A percentile compares a stretch with the other conserved stretches of the same genome.
These are phyloP conservation scores for Colletotrichum paranaense DNA, from an alignment of 2,329 filamentous ascomycete genomes.

Conservation along the genomic window DNA sequence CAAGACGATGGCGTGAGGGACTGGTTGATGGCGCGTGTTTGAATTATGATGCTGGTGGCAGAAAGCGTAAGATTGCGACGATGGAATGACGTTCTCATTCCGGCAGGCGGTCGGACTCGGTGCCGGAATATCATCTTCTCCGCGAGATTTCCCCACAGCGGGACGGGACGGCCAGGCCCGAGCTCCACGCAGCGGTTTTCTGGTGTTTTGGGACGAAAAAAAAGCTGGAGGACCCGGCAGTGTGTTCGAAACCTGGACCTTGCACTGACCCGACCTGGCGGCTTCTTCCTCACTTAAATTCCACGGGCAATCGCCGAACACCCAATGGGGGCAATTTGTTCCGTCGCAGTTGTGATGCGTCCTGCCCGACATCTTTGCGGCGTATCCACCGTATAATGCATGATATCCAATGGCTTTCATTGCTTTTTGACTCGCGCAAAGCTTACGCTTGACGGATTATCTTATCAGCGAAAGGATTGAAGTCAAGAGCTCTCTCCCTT, in stretches of 20 bases:
- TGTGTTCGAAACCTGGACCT: conserved; percentile 34
- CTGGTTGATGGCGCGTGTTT: conserved; percentile 31
- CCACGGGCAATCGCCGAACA: conserved; percentile 12
- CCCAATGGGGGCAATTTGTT: not conserved
- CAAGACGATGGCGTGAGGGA: conserved; percentile 9
- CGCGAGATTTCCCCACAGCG: conserved; percentile 20
- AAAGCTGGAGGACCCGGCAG: conserved; percentile 26
- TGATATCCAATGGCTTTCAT: not conserved
- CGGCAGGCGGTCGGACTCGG: conserved; percentile 26
- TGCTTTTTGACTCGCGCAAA: not conserved
- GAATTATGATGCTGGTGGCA: conserved; percentile 38
- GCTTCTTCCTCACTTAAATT: conserved; percentile 4
- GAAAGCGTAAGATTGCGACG: conserved; percentile 30
- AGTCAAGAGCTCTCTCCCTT: conserved; percentile 7
- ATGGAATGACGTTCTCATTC: conserved; percentile 27
- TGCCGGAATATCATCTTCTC: not conserved
- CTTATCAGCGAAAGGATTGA: not conserved
- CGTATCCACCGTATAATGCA: not conserved
- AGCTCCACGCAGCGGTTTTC: conserved; percentile 28
- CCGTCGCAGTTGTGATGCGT: not conserved
- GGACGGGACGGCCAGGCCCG: conserved; percentile 35
- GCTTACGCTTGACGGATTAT: not conserved
- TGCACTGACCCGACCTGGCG: conserved; percentile 30
- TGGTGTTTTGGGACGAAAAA: conserved; percentile 32
- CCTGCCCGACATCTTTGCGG: not conserved